These are phyloP conservation scores for Pyrenophora tritici-repentis DNA, from an alignment of 2,329 filamentous ascomycete species.

Conservation along the genomic window DNA sequence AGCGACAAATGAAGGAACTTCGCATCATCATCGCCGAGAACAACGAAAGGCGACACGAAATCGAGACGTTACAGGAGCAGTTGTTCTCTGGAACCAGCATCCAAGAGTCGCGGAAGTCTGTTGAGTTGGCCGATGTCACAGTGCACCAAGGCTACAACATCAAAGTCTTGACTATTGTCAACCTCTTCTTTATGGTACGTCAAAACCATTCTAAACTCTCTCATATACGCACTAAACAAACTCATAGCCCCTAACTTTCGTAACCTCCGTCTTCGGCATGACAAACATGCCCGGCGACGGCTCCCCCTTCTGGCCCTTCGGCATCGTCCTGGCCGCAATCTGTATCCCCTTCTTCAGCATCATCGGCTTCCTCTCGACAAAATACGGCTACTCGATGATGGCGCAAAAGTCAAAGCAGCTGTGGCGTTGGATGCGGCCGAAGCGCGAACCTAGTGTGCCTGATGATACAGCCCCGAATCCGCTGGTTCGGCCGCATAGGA, in stretches of 20 bases:
- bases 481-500: constrained; percentile 16
- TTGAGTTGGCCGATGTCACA: constrained; percentile 59
- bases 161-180: constrained; percentile 62
- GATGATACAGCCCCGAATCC: constrained; percentile 15
- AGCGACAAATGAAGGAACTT: constrained; percentile 58
- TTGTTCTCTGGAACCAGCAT: constrained; percentile 68
- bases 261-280: constrained; percentile 64
- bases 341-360: constrained; percentile 55
- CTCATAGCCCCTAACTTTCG: constrained; percentile 60
- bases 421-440: constrained; percentile 36
- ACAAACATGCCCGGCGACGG: constrained; percentile 50
- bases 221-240: neutral
- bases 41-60: constrained; percentile 60
- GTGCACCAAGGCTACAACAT: constrained; percentile 66
- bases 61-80: constrained; percentile 63
- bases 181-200: constrained; percentile 60
- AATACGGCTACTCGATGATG: constrained; percentile 48
- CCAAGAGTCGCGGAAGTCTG: constrained; percentile 63
- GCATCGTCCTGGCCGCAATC: constrained; percentile 48
- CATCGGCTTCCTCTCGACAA: constrained; percentile 52
- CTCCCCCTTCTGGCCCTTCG: constrained; percentile 47
- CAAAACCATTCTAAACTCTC: neutral
- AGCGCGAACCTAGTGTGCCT: constrained; percentile 6
- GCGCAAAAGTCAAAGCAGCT: constrained; percentile 34
- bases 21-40: constrained; percentile 57